phyloP scores from a whole-genome alignment of 805 yeast species.

The Candida succiphila region DNA sequence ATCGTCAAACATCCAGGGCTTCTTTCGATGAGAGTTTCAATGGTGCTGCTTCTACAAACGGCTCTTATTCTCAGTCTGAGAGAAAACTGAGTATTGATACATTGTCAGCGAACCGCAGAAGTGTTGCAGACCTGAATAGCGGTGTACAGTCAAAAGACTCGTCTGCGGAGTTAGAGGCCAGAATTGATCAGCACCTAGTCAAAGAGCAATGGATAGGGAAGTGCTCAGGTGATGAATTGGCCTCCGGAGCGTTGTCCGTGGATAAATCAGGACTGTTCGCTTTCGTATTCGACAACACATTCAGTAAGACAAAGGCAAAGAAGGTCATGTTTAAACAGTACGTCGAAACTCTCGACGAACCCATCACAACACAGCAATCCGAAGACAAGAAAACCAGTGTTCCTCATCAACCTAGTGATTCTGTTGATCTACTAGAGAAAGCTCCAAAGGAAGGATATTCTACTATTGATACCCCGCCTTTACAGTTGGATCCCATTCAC shows the following conservation, averaged over 20 bases:
- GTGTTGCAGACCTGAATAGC: conserved; percentile 17
- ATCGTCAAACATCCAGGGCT: conserved; percentile 1
- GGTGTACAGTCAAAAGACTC: conserved; percentile 1
- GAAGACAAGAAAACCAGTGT: neutral
- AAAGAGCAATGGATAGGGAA: conserved; percentile 46
- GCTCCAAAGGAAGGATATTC: neutral
- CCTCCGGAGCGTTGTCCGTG: conserved; percentile 53
- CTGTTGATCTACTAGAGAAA: neutral
- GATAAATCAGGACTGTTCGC: conserved; percentile 66
- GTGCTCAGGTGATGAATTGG: conserved; percentile 49
- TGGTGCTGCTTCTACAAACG: neutral
- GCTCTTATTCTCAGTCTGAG: neutral
- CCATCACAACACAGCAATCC: neutral
- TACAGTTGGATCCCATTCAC: conserved; percentile 2
- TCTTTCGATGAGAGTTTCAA: neutral
- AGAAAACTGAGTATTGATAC: conserved; percentile 4
- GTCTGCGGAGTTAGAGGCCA: conserved; percentile 32
- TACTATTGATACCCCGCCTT: neutral
- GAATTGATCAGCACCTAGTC: conserved; percentile 42
- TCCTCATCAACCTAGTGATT: neutral
- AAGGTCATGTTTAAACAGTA: conserved; percentile 60
- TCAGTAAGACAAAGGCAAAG: conserved; percentile 77
- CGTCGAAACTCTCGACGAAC: conserved; percentile 9
- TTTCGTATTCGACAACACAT: conserved; percentile 85
- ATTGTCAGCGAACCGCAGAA: conserved; percentile 4